phyloP scores from a whole-genome alignment of 1,284 basidiomycete species.

The Polyporus tsugae region DNA sequence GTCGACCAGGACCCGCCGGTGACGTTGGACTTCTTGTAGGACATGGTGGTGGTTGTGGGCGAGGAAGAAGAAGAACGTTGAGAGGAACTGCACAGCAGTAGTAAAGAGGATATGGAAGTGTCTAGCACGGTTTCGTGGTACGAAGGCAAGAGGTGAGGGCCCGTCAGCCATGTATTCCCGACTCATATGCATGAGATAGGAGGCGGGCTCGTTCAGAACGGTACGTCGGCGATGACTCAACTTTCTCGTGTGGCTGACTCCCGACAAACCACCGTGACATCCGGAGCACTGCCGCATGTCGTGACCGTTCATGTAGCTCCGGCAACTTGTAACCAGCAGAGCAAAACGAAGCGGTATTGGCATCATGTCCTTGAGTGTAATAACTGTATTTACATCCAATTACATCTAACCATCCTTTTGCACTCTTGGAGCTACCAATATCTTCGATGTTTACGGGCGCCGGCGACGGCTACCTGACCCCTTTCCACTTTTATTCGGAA shows the following conservation, averaged over 20 bases:
- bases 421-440: too few relatives aligned
- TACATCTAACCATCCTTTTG: too few relatives aligned
- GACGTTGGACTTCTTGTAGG: neutral
- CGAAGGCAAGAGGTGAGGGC: neutral
- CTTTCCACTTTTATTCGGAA: too few relatives aligned
- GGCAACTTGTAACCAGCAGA: too few relatives aligned
- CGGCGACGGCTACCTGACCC: too few relatives aligned
- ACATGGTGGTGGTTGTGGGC: neutral
- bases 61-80: neutral
- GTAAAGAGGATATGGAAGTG: neutral
- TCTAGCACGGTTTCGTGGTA: neutral
- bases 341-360: too few relatives aligned
- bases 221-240: neutral
- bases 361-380: too few relatives aligned
- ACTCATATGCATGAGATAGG: neutral
- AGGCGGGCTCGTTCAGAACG: neutral
- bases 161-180: neutral
- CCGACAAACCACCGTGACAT: too few relatives aligned
- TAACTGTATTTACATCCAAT: too few relatives aligned
- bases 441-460: too few relatives aligned
- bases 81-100: neutral
- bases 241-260: neutral
- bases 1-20: constrained; percentile 12
- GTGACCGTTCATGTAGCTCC: too few relatives aligned
- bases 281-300: too few relatives aligned